A percentile compares a stretch with the other conserved stretches of the same genome.
phyloP scores from a whole-genome alignment of 306 rosid species.

The Astragalus membranaceus region DNA sequence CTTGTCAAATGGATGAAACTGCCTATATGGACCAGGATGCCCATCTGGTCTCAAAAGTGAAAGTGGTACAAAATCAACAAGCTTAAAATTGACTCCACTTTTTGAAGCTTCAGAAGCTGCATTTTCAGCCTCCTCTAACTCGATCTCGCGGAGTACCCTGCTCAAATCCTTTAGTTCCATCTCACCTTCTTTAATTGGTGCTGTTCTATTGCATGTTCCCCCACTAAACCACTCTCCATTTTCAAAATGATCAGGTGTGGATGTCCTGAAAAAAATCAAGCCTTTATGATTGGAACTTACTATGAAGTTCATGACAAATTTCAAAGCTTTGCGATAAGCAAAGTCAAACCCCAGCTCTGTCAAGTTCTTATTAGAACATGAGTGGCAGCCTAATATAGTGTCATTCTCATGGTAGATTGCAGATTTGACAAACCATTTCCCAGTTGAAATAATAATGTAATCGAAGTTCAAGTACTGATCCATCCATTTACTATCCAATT shows the following conservation, averaged over 20 bases:
- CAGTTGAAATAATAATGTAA: constrained; percentile 81
- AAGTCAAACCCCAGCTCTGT: constrained; percentile 71
- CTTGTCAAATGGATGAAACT: constrained; percentile 63
- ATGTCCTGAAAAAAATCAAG: constrained; percentile 64
- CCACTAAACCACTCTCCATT: constrained; percentile 93
- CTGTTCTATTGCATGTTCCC: constrained; percentile 67
- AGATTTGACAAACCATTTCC: constrained; percentile 93
- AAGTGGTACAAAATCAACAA: constrained; percentile 59
- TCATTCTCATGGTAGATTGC: constrained; percentile 73
- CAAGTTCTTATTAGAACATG: constrained; percentile 57
- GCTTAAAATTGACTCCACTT: constrained; percentile 62
- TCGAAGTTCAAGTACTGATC: constrained; percentile 44
- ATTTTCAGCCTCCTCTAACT: constrained; percentile 60
- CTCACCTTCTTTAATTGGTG: constrained; percentile 78
- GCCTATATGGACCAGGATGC: constrained; percentile 89
- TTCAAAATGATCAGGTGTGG: constrained; percentile 94
- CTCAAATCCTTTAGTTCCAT: constrained; percentile 51
- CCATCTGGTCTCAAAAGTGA: constrained; percentile 89
- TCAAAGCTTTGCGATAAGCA: constrained; percentile 77
- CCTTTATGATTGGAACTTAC: constrained; percentile 72
- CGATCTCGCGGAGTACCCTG: constrained; percentile 48
- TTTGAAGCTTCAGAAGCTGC: constrained; percentile 44
- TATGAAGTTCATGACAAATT: constrained; percentile 51
- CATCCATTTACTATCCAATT: constrained; percentile 65
- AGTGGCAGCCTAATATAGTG: constrained; percentile 74